Base-by-base conservation (phyloP, 495 filamentous ascomycete species). In the Aspergillus kassunensis region DNA sequence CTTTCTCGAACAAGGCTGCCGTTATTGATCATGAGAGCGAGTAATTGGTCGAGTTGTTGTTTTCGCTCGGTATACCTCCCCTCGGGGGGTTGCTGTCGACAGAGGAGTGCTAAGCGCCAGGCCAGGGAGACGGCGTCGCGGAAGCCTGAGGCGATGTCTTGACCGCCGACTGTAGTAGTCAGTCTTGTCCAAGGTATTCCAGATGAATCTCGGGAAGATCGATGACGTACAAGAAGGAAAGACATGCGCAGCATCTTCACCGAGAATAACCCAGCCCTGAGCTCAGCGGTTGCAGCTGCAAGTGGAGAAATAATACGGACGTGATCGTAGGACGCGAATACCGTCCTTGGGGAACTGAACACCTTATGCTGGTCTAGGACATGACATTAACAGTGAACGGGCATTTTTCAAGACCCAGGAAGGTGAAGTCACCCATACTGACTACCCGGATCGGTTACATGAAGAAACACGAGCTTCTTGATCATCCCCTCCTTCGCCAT, bases 171-270 rank as follows among this genome's bases (percentile, higher is more conserved):
- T 71, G 37, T 12, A 12, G 21, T 2, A 13, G n/a, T n/a, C 2
- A 25, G 12, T 11, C 11, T 25, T 49, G 37, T 44, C 34, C 9
- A 1, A 23, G 24, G 0, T 2, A 27, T 15, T 24, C n/a, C 7
- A 11, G 19, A 7, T 27, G n/a, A n/a, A n/a, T 1, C 1, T 19
- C 10, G 10, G 7, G 13, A 1, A 2, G 1, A 24, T 1, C 24
- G 24, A 9, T 34, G 31, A 54, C 57, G 41, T 59, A 72, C 69
- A 81, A 7, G 79, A 76, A 23, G 79, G 79, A 46, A 82, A 82
- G 1, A 80, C 79, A 45, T 82, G 73, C 5, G 78, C 77, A 2
- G 78, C 69, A 55, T 82, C 78, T 10, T 78, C 78, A 35, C 73
- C 74, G 7, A 82, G 60, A 42, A 76, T 65, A 0, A 70, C 72